A percentile compares a stretch with the other conserved stretches of the same genome.
These are phyloP conservation scores for Staphylotrichum tortipilum DNA, from an alignment of 495 filamentous ascomycete species.

Conservation along the genomic window DNA sequence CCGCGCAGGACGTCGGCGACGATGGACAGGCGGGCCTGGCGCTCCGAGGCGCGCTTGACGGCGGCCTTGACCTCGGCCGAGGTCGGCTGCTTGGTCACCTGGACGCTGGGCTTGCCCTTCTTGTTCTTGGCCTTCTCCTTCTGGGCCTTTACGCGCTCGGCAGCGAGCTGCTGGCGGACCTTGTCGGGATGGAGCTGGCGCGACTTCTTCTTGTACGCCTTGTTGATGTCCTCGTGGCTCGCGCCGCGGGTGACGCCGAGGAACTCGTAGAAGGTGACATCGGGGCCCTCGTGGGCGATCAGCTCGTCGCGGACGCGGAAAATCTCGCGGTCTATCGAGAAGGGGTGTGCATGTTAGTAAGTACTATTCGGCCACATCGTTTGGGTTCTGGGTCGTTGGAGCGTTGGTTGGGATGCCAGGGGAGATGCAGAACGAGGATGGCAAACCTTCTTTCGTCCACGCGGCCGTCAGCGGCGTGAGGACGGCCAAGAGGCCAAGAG, in stretches of 20 bases:
- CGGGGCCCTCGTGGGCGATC: conserved; percentile 60
- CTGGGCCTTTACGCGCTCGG: conserved; percentile 54
- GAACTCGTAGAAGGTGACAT: conserved; percentile 93
- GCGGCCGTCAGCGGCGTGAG: conserved; percentile 57
- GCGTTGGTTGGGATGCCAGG: no score
- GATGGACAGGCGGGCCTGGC: conserved; percentile 73
- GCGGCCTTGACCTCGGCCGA: conserved; percentile 64
- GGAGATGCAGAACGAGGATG: conserved; percentile 5
- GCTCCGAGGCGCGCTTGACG: conserved; percentile 65
- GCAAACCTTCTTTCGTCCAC: conserved; percentile 76
- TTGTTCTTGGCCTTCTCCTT: conserved; percentile 44
- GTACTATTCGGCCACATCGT: no score
- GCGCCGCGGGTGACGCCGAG: conserved; percentile 64
- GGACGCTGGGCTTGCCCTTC: conserved; percentile 51
- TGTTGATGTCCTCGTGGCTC: conserved; percentile 80
- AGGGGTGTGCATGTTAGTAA: no score
- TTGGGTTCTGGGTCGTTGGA: background rate
- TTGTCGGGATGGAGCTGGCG: conserved; percentile 86
- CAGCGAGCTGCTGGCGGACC: conserved; percentile 71
- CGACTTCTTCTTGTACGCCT: conserved; percentile 85
- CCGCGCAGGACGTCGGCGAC: conserved; percentile 80
- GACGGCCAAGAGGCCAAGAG: conserved; percentile 48
- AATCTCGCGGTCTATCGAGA: conserved; percentile 78
- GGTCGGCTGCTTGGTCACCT: conserved; percentile 62
- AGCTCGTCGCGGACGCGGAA: conserved; percentile 89